Evolutionary conservation across 1,284 basidiomycete species (phyloP), one percentile per base, ranked within the genome.

Genomic region (Trichosporon coremiiforme): DNA sequence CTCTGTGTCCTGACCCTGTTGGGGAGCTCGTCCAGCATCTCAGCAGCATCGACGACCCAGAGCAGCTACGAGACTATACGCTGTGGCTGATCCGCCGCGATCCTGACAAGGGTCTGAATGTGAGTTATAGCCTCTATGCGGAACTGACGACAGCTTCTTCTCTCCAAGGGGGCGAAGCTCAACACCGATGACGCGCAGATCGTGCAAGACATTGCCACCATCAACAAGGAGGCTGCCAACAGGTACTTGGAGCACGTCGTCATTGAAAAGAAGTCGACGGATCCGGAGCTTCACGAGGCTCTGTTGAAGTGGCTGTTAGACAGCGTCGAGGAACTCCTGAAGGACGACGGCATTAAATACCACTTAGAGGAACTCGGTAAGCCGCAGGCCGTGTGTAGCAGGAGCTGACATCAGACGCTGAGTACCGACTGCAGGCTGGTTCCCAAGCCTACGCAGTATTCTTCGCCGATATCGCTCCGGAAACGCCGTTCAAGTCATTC

Each of bases 161-260:
- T 88, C 87, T 67, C 76, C 20, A 78, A 80, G 64, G 75, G 74
- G 33, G 9, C 70, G 15, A 77, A 88, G 89, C 85, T 88, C 3
- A 88, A 88, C 75, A 85, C 84, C 50, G 79, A 84, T 68, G 81
- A 84, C 50, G 75, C 75, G 5, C 68, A 73, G 15, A 72, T 86
- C 36, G 72, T 86, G 29, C 71, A 75, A 1, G 81, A 82, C 45
- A 74, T 86, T 53, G 70, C 75, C 6, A 22, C 67, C 6, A 78
- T 84, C 35, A 77, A 81, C 70, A 36, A 86, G 2, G 82, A 82
- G 13, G 89, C 89, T 1, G 92, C 89, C 3, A 85, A 87, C 55
- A 86, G 87, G 68, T 95, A 90, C 77, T 85, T 97, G 6, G 94
- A 96, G 76, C 88, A 92, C 78, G 84, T 94, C 0, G 89, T 95